Percentiles rank a stretch among this genome's conserved stretches.
Conservation (phyloP, 257 asterid genomes). For the Plantago major region DNA sequence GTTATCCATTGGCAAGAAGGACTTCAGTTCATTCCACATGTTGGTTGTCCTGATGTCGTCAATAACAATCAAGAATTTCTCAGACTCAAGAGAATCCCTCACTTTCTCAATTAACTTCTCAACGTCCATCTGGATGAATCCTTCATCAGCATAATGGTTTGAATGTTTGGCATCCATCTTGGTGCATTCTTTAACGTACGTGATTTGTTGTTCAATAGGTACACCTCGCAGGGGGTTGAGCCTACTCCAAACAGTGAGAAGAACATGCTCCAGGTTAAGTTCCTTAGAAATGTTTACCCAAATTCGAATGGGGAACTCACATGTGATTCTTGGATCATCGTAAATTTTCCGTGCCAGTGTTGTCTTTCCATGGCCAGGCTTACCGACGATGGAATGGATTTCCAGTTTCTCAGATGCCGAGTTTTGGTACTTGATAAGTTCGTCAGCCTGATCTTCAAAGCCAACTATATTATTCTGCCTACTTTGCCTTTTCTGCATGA, state of each 20-base stretch:
- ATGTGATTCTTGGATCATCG: not conserved
- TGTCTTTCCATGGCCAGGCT: constrained; percentile 17
- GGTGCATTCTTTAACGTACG: too few relatives aligned
- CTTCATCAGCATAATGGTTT: too few relatives aligned
- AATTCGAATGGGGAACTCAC: not conserved
- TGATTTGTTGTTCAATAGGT: too few relatives aligned
- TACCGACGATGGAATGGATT: constrained; percentile 3
- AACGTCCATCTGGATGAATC: not conserved
- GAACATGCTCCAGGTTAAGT: constrained; percentile 10
- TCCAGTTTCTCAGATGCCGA: not conserved
- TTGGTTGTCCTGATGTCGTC: constrained; percentile 30
- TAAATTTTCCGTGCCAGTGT: constrained; percentile 5
- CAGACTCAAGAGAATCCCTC: not conserved
- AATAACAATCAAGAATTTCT: constrained; percentile 26
- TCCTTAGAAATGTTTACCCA: constrained; percentile 17
- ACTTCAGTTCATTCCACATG: constrained; percentile 21
- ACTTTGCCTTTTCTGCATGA: too few relatives aligned
- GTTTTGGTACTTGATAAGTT: not conserved
- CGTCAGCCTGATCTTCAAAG: constrained; percentile 1
- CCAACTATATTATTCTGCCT: not conserved
- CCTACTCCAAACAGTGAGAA: constrained; percentile 7
- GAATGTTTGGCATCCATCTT: too few relatives aligned
- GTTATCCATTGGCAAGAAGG: constrained; percentile 19
- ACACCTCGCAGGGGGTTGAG: not conserved
- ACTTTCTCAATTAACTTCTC: constrained; percentile 7